A percentile compares a stretch with the other conserved stretches of the same genome.
Evolutionary conservation across 2,329 filamentous ascomycete genomes (phyloP).

Genomic region (Ophiostoma montium): DNA sequence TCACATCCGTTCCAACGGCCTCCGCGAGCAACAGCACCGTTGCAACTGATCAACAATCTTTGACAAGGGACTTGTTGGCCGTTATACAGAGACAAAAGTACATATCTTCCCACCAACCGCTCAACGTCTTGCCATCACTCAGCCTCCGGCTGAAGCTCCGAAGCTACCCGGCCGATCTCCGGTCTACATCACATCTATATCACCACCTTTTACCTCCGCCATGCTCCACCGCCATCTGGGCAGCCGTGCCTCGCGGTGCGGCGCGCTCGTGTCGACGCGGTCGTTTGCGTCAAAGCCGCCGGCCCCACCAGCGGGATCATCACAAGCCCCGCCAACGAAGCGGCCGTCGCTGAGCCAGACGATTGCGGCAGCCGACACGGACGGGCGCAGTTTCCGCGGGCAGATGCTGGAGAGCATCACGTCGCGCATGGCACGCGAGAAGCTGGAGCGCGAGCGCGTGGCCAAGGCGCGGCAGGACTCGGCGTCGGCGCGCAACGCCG

Average conservation of each 20-base stretch:
- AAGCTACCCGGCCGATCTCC: too few relatives aligned
- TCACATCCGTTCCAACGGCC: not conserved
- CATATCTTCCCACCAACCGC: too few relatives aligned
- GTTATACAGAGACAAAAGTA: too few relatives aligned
- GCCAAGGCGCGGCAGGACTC: slow-evolving; percentile 25
- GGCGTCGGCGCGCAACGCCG: slow-evolving; percentile 26
- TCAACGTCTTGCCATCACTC: too few relatives aligned
- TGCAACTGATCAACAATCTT: too few relatives aligned
- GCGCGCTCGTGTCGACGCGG: not conserved
- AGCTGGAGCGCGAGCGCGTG: slow-evolving; percentile 30
- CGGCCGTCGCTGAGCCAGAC: not conserved
- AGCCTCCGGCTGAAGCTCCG: too few relatives aligned
- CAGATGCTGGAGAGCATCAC: slow-evolving; percentile 40
- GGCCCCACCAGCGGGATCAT: not conserved
- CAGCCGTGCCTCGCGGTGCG: slow-evolving; percentile 1
- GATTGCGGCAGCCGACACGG: not conserved
- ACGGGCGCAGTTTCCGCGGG: slow-evolving; percentile 29
- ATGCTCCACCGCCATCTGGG: slow-evolving; percentile 6
- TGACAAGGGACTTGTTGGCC: too few relatives aligned
- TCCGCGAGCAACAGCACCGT: too few relatives aligned
- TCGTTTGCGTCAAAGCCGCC: slow-evolving; percentile 11
- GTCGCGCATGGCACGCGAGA: slow-evolving; percentile 33
- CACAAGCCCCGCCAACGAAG: not conserved
- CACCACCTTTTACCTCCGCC: not conserved
- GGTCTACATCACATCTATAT: not conserved